These are phyloP conservation scores for Alternaria rosae DNA, from an alignment of 2,329 filamentous ascomycete genomes.

Conservation along the genomic window DNA sequence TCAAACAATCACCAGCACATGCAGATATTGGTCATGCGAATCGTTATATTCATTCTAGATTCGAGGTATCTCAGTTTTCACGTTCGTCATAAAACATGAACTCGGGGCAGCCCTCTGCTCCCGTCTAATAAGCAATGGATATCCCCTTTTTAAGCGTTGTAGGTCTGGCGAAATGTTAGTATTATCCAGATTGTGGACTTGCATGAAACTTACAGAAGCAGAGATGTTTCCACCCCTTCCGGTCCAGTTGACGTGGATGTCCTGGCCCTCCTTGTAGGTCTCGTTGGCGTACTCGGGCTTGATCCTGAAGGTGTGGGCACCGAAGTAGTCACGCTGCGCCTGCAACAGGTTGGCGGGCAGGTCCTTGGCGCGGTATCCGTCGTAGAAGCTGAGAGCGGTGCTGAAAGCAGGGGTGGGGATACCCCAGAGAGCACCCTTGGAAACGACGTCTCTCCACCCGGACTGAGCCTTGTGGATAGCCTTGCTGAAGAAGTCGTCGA, in stretches of 20 bases:
- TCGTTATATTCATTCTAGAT: slow-evolving; percentile 35
- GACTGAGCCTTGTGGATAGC: slow-evolving; percentile 94
- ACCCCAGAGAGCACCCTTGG: slow-evolving; percentile 91
- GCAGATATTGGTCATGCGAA: slow-evolving; percentile 14
- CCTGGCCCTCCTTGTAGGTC: slow-evolving; percentile 83
- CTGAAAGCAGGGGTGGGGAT: slow-evolving; percentile 97
- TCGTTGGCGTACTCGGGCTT: slow-evolving; percentile 63
- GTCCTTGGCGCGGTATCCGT: slow-evolving; percentile 96
- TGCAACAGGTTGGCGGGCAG: slow-evolving; percentile 98
- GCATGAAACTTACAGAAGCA: slow-evolving; percentile 65
- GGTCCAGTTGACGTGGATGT: slow-evolving; percentile 99
- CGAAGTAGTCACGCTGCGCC: slow-evolving; percentile 99
- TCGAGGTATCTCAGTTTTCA: slow-evolving; percentile 26
- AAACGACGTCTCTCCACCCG: slow-evolving; percentile 69
- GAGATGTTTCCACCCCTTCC: slow-evolving; percentile 96
- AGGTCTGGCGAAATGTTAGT: slow-evolving; percentile 63
- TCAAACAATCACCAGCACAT: neutral
- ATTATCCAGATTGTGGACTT: neutral
- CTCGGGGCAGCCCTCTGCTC: slow-evolving; percentile 22
- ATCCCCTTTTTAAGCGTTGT: slow-evolving; percentile 76
- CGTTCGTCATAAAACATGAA: slow-evolving; percentile 14
- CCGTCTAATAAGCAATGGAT: slow-evolving; percentile 21
- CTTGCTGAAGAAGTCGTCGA: slow-evolving; percentile 99
- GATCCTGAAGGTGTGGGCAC: slow-evolving; percentile 65
- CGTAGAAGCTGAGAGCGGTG: slow-evolving; percentile 97